Conservation (phyloP, 257 asterid genomes). For the Datura wrightii region DNA sequence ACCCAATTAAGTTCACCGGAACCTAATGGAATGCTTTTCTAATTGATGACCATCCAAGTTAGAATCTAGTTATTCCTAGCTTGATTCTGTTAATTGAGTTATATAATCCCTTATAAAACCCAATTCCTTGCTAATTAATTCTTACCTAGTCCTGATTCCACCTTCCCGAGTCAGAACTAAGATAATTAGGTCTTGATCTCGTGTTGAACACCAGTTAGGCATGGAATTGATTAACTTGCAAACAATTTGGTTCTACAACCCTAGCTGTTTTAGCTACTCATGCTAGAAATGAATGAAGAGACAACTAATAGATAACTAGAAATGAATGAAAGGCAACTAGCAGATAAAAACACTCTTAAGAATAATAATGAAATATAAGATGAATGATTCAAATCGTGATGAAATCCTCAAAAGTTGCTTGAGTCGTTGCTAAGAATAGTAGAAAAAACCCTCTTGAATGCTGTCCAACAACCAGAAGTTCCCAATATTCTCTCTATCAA, state of each 20-base stretch:
- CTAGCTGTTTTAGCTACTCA: constrained; percentile 16
- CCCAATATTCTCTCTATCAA: background rate
- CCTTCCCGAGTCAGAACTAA: constrained; percentile 5
- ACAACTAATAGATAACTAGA: background rate
- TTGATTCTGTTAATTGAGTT: background rate
- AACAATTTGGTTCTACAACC: background rate
- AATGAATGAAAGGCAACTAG: background rate
- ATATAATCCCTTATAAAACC: background rate
- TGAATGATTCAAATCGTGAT: background rate
- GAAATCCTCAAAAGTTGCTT: background rate
- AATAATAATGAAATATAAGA: background rate
- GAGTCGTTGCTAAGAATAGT: background rate
- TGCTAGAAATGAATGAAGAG: constrained; percentile 4
- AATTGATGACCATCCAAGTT: background rate
- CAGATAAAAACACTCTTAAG: background rate
- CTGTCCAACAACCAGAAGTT: background rate
- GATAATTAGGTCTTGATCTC: background rate
- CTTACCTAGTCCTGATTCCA: background rate
- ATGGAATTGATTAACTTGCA: constrained; percentile 9
- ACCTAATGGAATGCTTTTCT: background rate
- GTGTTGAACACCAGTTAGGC: background rate
- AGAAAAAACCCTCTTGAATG: background rate
- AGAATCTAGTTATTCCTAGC: constrained; percentile 18
- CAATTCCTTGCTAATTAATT: constrained; percentile 11
- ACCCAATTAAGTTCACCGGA: background rate